Evolutionary conservation across 192 early-diverging fungal species (phyloP).

Genomic region (Linnemannia schmuckeri): DNA sequence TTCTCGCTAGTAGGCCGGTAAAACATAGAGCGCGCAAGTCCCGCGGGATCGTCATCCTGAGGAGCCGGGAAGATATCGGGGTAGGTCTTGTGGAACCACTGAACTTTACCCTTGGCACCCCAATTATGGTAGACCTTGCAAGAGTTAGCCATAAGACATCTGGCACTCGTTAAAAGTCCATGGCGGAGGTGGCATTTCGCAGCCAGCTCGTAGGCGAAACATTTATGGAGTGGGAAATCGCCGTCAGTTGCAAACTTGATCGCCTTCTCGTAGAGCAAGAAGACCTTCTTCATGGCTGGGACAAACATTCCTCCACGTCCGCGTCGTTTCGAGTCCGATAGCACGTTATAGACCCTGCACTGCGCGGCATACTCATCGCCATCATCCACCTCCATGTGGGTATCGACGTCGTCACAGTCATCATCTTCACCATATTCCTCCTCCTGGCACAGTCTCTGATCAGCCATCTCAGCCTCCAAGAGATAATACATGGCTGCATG

Average conservation of each 20-base stretch:
- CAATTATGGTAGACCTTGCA: constrained; percentile 35
- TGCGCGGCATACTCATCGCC: background rate
- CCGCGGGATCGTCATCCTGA: constrained; percentile 12
- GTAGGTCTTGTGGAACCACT: constrained; percentile 35
- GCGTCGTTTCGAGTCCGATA: background rate
- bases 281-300: constrained; percentile 15
- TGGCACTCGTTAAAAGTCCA: constrained; percentile 33
- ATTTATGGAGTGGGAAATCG: constrained; percentile 47
- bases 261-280: constrained; percentile 46
- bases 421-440: background rate
- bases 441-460: constrained; percentile 18
- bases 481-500: constrained; percentile 53
- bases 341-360: constrained; percentile 1
- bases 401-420: background rate
- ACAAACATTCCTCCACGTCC: background rate
- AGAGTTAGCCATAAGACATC: constrained; percentile 33
- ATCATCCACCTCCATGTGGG: background rate
- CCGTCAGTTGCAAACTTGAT: constrained; percentile 35
- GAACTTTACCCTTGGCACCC: constrained; percentile 51
- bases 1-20: constrained; percentile 20
- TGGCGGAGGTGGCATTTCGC: constrained; percentile 34
- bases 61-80: constrained; percentile 25
- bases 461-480: constrained; percentile 46
- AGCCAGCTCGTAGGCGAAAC: constrained; percentile 39
- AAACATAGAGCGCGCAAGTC: constrained; percentile 21